Conservation (phyloP, 352 stramenopile species). For the Phytophthora foliorum region DNA sequence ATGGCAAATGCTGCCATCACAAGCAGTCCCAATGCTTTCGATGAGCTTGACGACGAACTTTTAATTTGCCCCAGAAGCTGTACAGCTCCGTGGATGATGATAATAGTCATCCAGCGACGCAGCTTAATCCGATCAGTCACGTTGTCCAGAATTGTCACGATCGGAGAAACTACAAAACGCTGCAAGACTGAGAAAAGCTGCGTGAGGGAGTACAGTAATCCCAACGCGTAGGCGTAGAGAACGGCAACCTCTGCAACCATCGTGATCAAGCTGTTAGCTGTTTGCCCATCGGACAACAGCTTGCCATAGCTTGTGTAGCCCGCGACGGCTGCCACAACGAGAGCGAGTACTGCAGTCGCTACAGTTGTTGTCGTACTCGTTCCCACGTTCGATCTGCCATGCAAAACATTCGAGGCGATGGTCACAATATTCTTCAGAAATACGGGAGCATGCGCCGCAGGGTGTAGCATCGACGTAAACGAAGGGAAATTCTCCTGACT, state of each 20-base stretch:
- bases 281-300: constrained; percentile 4
- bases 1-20: constrained; percentile 55
- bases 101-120: constrained; percentile 61
- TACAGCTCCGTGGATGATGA: constrained; percentile 47
- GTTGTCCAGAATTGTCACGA: constrained; percentile 37
- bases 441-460: constrained; percentile 48
- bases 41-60: constrained; percentile 34
- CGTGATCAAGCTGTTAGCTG: constrained; percentile 3
- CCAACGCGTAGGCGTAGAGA: constrained; percentile 67
- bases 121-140: constrained; percentile 40
- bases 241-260: constrained; percentile 41
- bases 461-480: constrained; percentile 72
- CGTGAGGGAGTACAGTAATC: constrained; percentile 59
- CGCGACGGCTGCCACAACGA: constrained; percentile 11
- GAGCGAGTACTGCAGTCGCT: constrained; percentile 17
- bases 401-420: constrained; percentile 13
- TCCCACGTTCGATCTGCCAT: constrained; percentile 4
- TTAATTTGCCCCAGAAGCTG: constrained; percentile 52
- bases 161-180: constrained; percentile 44
- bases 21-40: constrained; percentile 59
- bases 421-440: constrained; percentile 37
- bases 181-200: constrained; percentile 50
- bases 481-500: constrained; percentile 57
- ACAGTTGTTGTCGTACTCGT: constrained; percentile 17
- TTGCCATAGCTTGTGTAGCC: constrained; percentile 32